Percentiles rank a stretch among this genome's conserved stretches.
These are phyloP conservation scores for Aspergillus affinis DNA, from an alignment of 495 filamentous ascomycete species.

Conservation along the genomic window DNA sequence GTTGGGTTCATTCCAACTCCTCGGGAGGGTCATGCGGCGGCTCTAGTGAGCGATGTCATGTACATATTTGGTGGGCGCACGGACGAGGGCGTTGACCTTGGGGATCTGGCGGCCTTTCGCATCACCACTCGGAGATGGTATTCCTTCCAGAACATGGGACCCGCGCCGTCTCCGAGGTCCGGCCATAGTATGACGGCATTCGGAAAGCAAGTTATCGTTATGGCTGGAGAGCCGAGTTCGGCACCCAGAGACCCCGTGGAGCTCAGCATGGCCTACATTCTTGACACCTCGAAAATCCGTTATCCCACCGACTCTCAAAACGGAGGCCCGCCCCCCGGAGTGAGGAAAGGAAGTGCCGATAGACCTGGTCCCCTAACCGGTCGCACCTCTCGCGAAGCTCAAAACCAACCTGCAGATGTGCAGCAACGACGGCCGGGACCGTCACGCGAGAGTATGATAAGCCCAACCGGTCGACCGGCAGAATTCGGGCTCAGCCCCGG, in stretches of 20 bases:
- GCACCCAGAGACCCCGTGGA: conserved; percentile 76
- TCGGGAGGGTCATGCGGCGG: conserved; percentile 91
- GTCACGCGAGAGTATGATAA: conserved; percentile 55
- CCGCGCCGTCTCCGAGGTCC: conserved; percentile 86
- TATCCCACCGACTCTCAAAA: conserved; percentile 78
- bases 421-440: conserved; percentile 44
- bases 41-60: conserved; percentile 95
- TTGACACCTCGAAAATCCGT: conserved; percentile 93
- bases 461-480: conserved; percentile 33
- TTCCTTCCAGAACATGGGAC: conserved; percentile 99
- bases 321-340: conserved; percentile 30
- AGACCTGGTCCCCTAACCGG: conserved; percentile 34
- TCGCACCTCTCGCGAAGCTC: conserved; percentile 62
- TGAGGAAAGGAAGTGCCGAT: conserved; percentile 42
- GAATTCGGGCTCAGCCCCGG: conserved; percentile 35
- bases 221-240: conserved; percentile 92
- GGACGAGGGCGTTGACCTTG: conserved; percentile 85
- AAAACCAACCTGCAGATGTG: conserved; percentile 53
- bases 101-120: conserved; percentile 92
- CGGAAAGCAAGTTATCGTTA: conserved; percentile 85
- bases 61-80: conserved; percentile 98
- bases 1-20: conserved; percentile 95
- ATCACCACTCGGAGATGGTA: conserved; percentile 94
- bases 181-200: conserved; percentile 97
- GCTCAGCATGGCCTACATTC: conserved; percentile 82